These are phyloP conservation scores for Paramecium octaurelia DNA, from an alignment of 73 alveolate genomes.

Conservation along the genomic window DNA sequence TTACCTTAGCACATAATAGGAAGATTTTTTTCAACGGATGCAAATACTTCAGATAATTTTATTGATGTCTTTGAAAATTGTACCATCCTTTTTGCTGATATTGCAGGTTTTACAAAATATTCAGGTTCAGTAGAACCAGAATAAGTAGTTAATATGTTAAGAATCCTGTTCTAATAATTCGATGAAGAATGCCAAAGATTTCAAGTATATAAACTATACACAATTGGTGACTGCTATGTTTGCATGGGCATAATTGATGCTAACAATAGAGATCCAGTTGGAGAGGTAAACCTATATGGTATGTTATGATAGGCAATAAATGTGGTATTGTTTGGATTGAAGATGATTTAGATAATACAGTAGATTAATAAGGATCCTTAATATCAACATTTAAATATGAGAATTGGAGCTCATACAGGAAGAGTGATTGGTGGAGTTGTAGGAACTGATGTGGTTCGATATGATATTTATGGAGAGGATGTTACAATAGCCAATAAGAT, in stretches of 20 bases:
- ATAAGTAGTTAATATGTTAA: constrained; percentile 88
- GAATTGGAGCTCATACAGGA: constrained; percentile 91
- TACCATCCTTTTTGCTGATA: constrained; percentile 95
- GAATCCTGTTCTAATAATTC: constrained; percentile 87
- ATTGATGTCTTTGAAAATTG: constrained; percentile 89
- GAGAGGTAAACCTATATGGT: constrained; percentile 76
- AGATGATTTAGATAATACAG: constrained; percentile 86
- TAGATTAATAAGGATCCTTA: constrained; percentile 79
- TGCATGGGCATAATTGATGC: constrained; percentile 93
- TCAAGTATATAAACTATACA: constrained; percentile 93
- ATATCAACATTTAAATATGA: constrained; percentile 73
- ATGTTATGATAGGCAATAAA: background rate
- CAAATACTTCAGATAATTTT: constrained; percentile 39
- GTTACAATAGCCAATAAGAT: constrained; percentile 94
- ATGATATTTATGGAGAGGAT: constrained; percentile 97
- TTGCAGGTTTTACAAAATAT: constrained; percentile 84
- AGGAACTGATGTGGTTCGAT: constrained; percentile 90
- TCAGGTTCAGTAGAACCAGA: constrained; percentile 77
- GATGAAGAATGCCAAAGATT: constrained; percentile 90
- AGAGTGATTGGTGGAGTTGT: constrained; percentile 80
- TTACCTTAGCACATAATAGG: constrained; percentile 24
- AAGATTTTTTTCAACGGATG: background rate
- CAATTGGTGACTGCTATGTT: constrained; percentile 98
- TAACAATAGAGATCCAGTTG: constrained; percentile 87
- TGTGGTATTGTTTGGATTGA: constrained; percentile 69